These are phyloP conservation scores for Diaporthe velutina DNA, from an alignment of 2,329 filamentous ascomycete genomes.

Conservation along the genomic window DNA sequence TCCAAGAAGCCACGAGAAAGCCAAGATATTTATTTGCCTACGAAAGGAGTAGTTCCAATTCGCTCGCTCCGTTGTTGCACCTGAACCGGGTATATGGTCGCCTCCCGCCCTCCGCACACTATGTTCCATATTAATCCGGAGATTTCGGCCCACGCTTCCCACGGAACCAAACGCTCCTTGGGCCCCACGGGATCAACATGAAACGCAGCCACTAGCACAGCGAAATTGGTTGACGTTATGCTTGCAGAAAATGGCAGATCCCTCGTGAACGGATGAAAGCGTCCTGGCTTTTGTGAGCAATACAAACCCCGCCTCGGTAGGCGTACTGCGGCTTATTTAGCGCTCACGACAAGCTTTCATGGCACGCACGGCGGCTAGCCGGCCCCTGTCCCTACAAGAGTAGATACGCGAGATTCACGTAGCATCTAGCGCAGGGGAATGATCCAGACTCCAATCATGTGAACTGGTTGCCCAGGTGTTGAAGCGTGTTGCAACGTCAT, in stretches of 20 bases:
- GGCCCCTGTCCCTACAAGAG: background rate
- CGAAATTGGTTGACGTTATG: background rate
- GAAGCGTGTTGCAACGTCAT: background rate
- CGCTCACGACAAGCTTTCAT: background rate
- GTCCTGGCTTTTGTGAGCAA: background rate
- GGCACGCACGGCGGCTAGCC: background rate
- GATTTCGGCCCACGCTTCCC: conserved; percentile 25
- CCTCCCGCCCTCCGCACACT: background rate
- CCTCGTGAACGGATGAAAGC: background rate
- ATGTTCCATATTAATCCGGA: conserved; percentile 19
- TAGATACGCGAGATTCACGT: background rate
- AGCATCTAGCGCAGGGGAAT: background rate
- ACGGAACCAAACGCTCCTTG: conserved; percentile 24
- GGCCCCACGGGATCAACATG: conserved; percentile 7
- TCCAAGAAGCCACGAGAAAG: background rate
- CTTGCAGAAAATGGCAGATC: background rate
- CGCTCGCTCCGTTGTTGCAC: background rate
- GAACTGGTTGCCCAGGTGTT: background rate
- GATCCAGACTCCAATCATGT: no score
- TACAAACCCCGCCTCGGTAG: background rate
- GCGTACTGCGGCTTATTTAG: background rate
- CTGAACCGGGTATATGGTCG: conserved; percentile 9
- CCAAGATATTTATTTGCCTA: conserved; percentile 14
- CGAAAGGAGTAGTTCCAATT: background rate
- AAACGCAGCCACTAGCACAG: background rate